Evolutionary conservation across 192 early-diverging fungal species (phyloP).

Genomic region (Geosiphon pyriformis): DNA sequence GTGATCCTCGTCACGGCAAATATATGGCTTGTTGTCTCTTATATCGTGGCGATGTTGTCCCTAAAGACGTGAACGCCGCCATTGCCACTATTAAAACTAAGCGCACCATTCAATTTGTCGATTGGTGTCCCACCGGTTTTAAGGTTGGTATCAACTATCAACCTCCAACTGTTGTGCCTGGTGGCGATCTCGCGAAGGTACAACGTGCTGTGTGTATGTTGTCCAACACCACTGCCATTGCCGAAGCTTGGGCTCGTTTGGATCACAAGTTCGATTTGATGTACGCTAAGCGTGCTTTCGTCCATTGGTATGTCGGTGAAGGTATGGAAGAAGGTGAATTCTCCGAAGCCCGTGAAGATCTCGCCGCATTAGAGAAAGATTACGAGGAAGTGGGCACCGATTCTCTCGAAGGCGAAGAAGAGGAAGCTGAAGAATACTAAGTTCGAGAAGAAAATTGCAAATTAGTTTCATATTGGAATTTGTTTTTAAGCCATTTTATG

Average conservation of each 20-base stretch:
- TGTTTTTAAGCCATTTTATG: background rate
- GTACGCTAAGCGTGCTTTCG: constrained; percentile 99
- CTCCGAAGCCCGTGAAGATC: constrained; percentile 99
- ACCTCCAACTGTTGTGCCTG: constrained; percentile 84
- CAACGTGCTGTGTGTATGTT: constrained; percentile 97
- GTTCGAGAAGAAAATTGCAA: constrained; percentile 15
- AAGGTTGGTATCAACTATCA: constrained; percentile 98
- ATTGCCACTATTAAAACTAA: constrained; percentile 91
- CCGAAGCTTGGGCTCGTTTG: constrained; percentile 97
- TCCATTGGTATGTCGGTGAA: constrained; percentile 99
- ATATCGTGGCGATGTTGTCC: constrained; percentile 98
- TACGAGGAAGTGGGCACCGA: constrained; percentile 99
- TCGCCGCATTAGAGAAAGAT: constrained; percentile 99
- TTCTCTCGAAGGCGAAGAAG: constrained; percentile 74
- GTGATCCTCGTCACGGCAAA: constrained; percentile 94
- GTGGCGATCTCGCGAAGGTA: constrained; percentile 88
- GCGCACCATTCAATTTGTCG: constrained; percentile 96
- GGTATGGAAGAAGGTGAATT: constrained; percentile 99
- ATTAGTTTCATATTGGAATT: background rate
- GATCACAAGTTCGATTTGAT: constrained; percentile 99
- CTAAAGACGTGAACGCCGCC: constrained; percentile 93
- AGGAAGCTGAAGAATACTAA: constrained; percentile 38
- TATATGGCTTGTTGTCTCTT: constrained; percentile 99
- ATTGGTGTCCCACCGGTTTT: constrained; percentile 99
- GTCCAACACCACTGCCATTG: constrained; percentile 99